Evolutionary conservation across 306 rosid species (phyloP), one percentile per base, ranked within the genome.

Genomic region (Styphnolobium japonicum): DNA sequence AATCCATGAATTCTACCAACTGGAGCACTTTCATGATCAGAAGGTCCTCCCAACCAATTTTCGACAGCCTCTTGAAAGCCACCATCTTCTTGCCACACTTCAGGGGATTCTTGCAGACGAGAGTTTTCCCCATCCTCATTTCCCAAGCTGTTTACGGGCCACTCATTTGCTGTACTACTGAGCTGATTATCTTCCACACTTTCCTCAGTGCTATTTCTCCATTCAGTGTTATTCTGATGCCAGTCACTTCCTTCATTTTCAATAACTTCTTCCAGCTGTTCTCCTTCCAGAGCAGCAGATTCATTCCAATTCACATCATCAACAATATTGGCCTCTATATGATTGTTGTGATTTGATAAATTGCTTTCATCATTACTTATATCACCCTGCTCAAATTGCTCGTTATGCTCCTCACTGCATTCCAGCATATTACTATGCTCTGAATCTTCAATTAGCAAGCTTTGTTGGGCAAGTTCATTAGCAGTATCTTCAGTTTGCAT

Each of bases 1-100:
- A 64, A 70, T 16, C 91, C 79, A 33, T 70, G 91, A 43, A 81
- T 80, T 85, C 81, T 87, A 67, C 80, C 78, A 69, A 60, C 85
- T 3, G 91, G 86, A 83, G 80, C 81, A 55, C 82, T 78, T 77
- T 75, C 97, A 53, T 74, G 89, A 79, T 88, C 84, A 43, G 96
- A 86, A 71, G 91, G 87, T 76, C 70, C 92, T 69, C 89, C 94
- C 75, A 91, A 87, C 95, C 95, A 95, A 87, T 84, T 88, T 48
- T 90, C 92, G 70, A 87, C 90, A n/a, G 92, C 90, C 82, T 88
- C 97, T 65, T 88, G 91, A 84, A 88, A 88, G 80, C 86, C 83
- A 68, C 80, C 85, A 82, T 85, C 91, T 73, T 87, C 96, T 2
- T 87, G 89, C 92, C 92, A 85, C 46, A 71, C 86, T 80, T 84